Evolutionary conservation across 305 asterid genomes (phyloP).

Genomic region (Fraxinus xanthoxyloides): DNA sequence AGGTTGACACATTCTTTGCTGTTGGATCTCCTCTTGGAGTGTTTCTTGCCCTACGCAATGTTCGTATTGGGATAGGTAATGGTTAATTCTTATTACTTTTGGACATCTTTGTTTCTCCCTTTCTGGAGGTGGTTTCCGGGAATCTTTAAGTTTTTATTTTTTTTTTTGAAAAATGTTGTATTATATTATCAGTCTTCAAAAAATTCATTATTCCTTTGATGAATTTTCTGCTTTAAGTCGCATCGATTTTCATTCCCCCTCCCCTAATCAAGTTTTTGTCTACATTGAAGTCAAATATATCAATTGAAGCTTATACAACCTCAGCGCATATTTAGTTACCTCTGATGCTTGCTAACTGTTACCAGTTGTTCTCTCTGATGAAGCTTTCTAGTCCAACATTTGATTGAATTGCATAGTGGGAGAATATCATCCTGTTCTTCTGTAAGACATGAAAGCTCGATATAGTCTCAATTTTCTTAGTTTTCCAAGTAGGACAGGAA

Average conservation of each 20-base stretch:
- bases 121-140: slow-evolving; percentile 10
- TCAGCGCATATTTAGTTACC: background rate
- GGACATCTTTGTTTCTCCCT: slow-evolving; percentile 6
- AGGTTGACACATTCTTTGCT: slow-evolving; percentile 95
- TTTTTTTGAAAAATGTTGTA: background rate
- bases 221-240: background rate
- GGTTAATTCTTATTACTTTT: slow-evolving; percentile 16
- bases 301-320: slow-evolving; percentile 12
- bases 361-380: background rate
- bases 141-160: background rate
- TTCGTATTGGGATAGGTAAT: slow-evolving; percentile 91
- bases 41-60: slow-evolving; percentile 91
- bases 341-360: background rate
- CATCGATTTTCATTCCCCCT: background rate
- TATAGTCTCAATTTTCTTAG: background rate
- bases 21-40: slow-evolving; percentile 99
- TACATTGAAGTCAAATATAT: background rate
- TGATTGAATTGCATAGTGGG: background rate
- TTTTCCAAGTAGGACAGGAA: background rate
- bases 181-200: background rate
- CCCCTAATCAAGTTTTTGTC: background rate
- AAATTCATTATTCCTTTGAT: slow-evolving; percentile 1
- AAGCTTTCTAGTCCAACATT: slow-evolving; percentile 7
- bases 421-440: background rate
- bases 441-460: background rate